Conservation (phyloP, 2,329 filamentous ascomycete species). For the Sporothrix protearum region DNA sequence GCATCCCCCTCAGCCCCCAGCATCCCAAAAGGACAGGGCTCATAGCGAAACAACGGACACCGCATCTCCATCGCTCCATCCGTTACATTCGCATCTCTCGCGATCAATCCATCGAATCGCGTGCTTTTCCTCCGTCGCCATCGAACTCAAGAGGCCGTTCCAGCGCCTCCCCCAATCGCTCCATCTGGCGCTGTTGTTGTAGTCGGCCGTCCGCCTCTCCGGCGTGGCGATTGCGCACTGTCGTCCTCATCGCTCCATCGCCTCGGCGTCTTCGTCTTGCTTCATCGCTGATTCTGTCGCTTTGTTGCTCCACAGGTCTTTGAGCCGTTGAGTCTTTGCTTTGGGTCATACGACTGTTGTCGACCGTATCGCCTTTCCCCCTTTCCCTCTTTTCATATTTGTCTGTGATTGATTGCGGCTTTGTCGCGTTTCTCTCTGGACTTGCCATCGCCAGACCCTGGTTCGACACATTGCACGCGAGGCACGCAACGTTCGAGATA, state of each 20-base stretch:
- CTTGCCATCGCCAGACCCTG: background rate
- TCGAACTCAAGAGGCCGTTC: background rate
- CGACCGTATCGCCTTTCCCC: background rate
- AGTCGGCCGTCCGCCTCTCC: conserved; percentile 23
- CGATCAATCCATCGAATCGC: conserved; percentile 1
- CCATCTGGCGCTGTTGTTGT: conserved; percentile 19
- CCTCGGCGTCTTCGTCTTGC: background rate
- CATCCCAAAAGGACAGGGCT: background rate
- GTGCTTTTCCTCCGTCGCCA: conserved; percentile 1
- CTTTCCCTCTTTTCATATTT: background rate
- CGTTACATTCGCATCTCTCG: background rate
- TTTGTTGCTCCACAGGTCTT: background rate
- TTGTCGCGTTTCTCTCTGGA: conserved; percentile 14
- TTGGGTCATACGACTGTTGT: conserved; percentile 12
- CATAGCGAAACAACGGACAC: background rate
- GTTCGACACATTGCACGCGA: background rate
- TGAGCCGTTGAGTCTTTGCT: conserved; percentile 13
- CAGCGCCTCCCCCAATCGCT: conserved; percentile 4
- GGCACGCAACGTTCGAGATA: background rate
- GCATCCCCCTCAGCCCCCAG: background rate
- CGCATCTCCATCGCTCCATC: background rate
- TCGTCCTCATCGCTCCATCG: background rate
- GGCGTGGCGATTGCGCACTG: conserved; percentile 15
- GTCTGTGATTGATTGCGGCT: conserved; percentile 5
- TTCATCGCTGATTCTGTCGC: background rate